Conservation (phyloP, 352 stramenopile genomes). For the Globisporangium ultimum region DNA sequence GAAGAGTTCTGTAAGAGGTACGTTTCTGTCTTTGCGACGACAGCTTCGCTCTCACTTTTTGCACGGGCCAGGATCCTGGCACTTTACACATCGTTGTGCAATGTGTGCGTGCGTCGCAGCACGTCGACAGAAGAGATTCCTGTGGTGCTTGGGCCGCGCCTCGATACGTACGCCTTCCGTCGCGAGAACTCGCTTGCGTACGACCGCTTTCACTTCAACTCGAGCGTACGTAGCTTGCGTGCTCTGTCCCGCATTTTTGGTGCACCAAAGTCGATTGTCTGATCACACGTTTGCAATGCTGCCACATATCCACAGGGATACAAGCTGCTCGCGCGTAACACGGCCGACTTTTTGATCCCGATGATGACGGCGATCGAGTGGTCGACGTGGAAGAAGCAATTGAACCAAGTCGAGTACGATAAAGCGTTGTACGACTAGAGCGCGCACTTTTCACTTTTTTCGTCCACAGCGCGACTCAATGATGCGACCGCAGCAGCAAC, state of each 20-base stretch:
- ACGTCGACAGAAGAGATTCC: slow-evolving; percentile 59
- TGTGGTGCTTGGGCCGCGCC: slow-evolving; percentile 65
- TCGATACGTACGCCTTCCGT: slow-evolving; percentile 72
- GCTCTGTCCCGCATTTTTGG: background rate
- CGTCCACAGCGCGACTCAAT: slow-evolving; percentile 6
- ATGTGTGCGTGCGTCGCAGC: slow-evolving; percentile 19
- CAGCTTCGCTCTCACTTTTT: background rate
- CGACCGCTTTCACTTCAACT: slow-evolving; percentile 84
- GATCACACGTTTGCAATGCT: background rate
- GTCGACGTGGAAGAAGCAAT: slow-evolving; percentile 81
- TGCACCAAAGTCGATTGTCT: too few relatives aligned
- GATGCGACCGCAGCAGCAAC: background rate
- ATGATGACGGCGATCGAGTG: slow-evolving; percentile 84
- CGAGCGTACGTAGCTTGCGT: slow-evolving; percentile 38
- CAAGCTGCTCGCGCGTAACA: slow-evolving; percentile 73
- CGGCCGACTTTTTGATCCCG: slow-evolving; percentile 69
- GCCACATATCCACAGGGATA: slow-evolving; percentile 42
- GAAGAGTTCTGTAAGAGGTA: slow-evolving; percentile 79
- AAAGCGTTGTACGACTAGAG: slow-evolving; percentile 63
- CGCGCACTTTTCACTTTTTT: slow-evolving; percentile 9
- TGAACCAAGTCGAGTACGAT: slow-evolving; percentile 70
- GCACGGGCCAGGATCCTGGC: background rate
- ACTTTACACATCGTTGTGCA: too few relatives aligned
- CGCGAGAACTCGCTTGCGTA: slow-evolving; percentile 52
- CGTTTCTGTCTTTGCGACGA: background rate